Conservation (phyloP, 2,329 filamentous ascomycete genomes). For the Ophiostoma pallidulum region DNA sequence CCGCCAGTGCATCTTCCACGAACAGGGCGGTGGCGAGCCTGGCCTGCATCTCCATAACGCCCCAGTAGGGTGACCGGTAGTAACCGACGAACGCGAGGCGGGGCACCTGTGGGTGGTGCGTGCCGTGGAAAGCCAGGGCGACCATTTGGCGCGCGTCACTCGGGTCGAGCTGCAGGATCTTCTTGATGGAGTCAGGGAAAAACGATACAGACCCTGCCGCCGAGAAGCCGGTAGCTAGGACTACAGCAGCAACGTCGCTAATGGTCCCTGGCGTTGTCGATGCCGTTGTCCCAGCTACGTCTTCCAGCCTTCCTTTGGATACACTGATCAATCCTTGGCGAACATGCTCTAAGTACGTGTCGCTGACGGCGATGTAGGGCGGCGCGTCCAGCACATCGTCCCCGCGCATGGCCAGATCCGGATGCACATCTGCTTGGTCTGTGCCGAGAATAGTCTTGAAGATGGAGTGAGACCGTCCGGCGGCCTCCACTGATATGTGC, state of each 20-base stretch:
- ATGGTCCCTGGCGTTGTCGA: conserved; percentile 30
- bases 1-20: neutral
- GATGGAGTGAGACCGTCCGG: conserved; percentile 43
- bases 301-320: conserved; percentile 37
- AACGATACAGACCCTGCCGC: conserved; percentile 55
- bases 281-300: conserved; percentile 26
- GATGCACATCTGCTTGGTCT: conserved; percentile 43
- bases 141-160: conserved; percentile 48
- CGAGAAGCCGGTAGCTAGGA: conserved; percentile 69
- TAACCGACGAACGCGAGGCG: conserved; percentile 72
- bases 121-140: conserved; percentile 58
- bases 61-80: conserved; percentile 79
- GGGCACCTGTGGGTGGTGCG: conserved; percentile 49
- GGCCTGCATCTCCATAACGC: conserved; percentile 79
- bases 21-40: conserved; percentile 56
- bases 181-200: conserved; percentile 46
- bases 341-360: conserved; percentile 66
- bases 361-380: conserved; percentile 59
- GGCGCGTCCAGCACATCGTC: conserved; percentile 39
- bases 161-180: conserved; percentile 48
- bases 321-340: conserved; percentile 51
- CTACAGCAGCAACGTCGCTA: conserved; percentile 52
- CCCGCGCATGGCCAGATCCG: conserved; percentile 29
- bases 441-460: conserved; percentile 40
- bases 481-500: conserved; percentile 50